Base-by-base conservation (phyloP, 306 rosid species). In the Ceratonia siliqua region DNA sequence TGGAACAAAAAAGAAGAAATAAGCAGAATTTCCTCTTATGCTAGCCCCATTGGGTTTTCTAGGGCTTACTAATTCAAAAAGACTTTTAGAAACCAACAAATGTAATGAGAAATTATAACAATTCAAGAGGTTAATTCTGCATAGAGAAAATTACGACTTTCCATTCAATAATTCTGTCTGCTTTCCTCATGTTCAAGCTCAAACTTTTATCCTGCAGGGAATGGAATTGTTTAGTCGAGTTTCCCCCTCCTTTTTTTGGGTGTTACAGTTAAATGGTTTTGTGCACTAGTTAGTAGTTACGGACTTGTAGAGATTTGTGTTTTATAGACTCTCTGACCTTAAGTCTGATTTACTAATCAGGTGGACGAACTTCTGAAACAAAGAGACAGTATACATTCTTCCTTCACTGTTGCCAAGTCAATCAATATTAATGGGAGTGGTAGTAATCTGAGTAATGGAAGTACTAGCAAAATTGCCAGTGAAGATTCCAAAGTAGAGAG, bases 361-460 rank as follows among this genome's bases (percentile, higher is more conserved):
- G 99, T 95, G 11, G 99, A 92, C 28, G 99, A 95, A 84, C 92
- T 95, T 82, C 92, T 95, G 83, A 95, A 90, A 86, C 92, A 90
- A 81, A 84, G 98, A 76, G 99, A 95, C 58, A 62, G 64, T 57
- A 92, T 92, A 79, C 98, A 95, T 46, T 88, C 92, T 24, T 62
- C 99, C 54, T 95, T 95, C 75, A 86, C 95, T 2, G 82, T 87
- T 59, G 73, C 75, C 1, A 84, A 74, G 78, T 18, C 85, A 42
- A 11, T 12, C 73, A 83, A 11, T 73, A 67, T 48, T 11, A 80
- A 70, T 12, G 92, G 82, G 69, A 79, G 77, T 59, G 78, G 78
- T 64, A 83, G 85, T 62, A 82, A 83, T 69, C 62, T 77, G 52
- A 88, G 93, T 82, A 92, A 95, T 20, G 98, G 96, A 54, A 92